A percentile compares a stretch with the other conserved stretches of the same genome.
phyloP scores from a whole-genome alignment of 352 stramenopile species.

The Pythium guiyangense region DNA sequence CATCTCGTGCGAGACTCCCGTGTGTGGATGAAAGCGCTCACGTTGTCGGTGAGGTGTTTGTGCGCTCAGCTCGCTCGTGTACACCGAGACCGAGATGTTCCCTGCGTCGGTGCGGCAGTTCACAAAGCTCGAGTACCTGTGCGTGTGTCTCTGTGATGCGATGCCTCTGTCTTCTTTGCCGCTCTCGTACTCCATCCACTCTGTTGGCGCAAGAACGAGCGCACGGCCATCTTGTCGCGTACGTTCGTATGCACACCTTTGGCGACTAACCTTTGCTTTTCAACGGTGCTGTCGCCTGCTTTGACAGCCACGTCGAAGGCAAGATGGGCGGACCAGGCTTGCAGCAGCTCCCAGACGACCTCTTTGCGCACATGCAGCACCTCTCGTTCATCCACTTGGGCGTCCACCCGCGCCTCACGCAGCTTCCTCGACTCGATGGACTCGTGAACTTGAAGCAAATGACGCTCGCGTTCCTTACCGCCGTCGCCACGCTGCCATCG shows the following conservation, averaged over 20 bases:
- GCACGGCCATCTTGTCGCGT: not conserved
- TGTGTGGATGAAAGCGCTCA: not conserved
- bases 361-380: no score
- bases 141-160: not conserved
- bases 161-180: not conserved
- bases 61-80: not conserved
- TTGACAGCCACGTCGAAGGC: not conserved
- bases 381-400: no score
- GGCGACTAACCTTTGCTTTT: no score
- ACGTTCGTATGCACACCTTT: not conserved
- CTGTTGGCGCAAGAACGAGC: no score
- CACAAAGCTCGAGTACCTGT: not conserved
- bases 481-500: no score
- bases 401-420: no score
- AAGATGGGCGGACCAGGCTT: not conserved
- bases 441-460: no score
- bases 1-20: not conserved
- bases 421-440: no score
- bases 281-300: no score
- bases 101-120: not conserved
- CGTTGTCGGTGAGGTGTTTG: not conserved
- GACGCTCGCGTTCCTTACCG: no score
- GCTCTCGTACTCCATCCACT: not conserved
- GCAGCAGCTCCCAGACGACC: not conserved
- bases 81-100: not conserved